phyloP scores from a whole-genome alignment of 2,329 filamentous ascomycete species.

The Colletotrichum liaoningense region DNA sequence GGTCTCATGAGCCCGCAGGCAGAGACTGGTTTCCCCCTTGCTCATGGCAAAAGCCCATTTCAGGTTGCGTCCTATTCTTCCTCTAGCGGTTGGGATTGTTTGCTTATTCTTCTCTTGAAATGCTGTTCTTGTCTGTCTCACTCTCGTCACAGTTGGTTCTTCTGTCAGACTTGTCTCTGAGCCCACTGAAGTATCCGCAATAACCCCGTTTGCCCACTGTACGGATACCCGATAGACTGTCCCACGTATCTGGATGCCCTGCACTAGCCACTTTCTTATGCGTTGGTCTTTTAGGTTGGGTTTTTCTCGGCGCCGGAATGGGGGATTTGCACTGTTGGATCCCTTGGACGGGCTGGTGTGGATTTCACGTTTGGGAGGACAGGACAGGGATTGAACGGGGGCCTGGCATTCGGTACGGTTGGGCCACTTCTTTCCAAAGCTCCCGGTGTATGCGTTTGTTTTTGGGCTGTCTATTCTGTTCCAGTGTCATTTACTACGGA shows the following conservation, averaged over 20 bases:
- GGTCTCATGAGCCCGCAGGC: neutral
- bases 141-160: neutral
- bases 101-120: no score
- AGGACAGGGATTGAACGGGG: neutral
- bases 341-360: neutral
- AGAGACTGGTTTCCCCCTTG: neutral
- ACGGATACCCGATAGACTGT: neutral
- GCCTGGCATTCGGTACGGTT: neutral
- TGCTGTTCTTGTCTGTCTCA: neutral
- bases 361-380: neutral
- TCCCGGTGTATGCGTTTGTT: neutral
- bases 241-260: neutral
- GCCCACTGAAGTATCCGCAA: neutral
- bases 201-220: neutral
- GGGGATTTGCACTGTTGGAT: neutral
- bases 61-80: neutral
- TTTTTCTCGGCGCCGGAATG: neutral
- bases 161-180: neutral
- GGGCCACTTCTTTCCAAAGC: neutral
- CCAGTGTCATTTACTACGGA: neutral
- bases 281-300: slow-evolving; percentile 1
- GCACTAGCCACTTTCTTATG: slow-evolving; percentile 2
- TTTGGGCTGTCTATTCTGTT: neutral
- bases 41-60: neutral
- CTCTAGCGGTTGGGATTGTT: neutral